Base-by-base conservation (phyloP, 1,284 basidiomycete genomes). In the Ganoderma boninense region DNA sequence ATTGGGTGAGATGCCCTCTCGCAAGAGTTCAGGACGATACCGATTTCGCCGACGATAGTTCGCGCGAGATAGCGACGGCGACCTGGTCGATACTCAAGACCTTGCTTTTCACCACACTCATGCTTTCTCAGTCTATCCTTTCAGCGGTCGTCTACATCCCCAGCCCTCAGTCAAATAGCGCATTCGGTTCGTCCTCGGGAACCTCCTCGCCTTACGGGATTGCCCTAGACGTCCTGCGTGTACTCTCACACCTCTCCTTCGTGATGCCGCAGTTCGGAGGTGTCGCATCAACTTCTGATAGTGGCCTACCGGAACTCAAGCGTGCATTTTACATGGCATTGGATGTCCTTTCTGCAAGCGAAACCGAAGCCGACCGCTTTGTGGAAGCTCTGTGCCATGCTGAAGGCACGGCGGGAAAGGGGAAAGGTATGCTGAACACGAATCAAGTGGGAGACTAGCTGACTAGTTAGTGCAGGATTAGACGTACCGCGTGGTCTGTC, bases 261-360 rank as follows among this genome's bases (percentile, higher is more conserved):
- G 86, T 93, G 46, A 86, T 94, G 8, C 87, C 90, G 2, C 87
- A 92, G 74, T 94, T 94, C 74, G 92, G 93, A 4, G 92, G 93
- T 8, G 85, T 92, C 38, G 86, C 87, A 1, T 85, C 87, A 0
- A 86, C 87, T 0, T 79, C 83, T 4, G 77, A 77, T 2, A 81
- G 81, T 26, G 86, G 89, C 0, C 91, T 94, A 74, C 77, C 84
- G 23, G 91, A 94, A 77, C 82, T 94, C 43, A 90, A 91, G 74
- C 88, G 87, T 75, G 86, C 85, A 0, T 92, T 93, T 73, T 94
- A 93, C 79, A 85, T 90, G 56, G 90, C 92, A 2, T 80, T 94
- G 32, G 92, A 94, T 73, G 82, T 94, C 35, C 80, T 94, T n/a
- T 84, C 88, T 11, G 81, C 84, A 6, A 82, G 85, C 66, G 75